These are phyloP conservation scores for Botrytis cinerea DNA, from an alignment of 2,329 filamentous ascomycete genomes.

Conservation along the genomic window DNA sequence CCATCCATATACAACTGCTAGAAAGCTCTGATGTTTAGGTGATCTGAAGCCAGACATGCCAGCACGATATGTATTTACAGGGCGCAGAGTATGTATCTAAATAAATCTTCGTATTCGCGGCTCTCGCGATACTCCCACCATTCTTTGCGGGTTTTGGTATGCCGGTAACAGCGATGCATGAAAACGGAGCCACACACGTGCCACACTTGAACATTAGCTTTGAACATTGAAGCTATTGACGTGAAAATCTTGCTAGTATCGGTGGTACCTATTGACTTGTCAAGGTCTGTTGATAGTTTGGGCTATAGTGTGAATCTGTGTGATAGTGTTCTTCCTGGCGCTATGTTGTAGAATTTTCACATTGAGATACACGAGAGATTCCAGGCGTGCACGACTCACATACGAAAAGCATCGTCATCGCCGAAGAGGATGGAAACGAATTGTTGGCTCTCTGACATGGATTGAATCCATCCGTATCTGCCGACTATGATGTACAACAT, in stretches of 20 bases:
- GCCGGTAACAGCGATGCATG: neutral
- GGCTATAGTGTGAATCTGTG: neutral
- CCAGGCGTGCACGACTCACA: neutral
- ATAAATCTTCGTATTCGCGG: neutral
- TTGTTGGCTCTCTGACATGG: neutral
- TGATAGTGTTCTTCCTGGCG: neutral
- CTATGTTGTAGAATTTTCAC: neutral
- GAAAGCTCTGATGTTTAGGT: neutral
- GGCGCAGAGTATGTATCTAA: neutral
- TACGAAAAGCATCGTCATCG: neutral
- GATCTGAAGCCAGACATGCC: neutral
- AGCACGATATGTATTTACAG: neutral
- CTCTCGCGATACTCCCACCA: constrained; percentile 8
- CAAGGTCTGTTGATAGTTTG: neutral
- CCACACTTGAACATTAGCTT: neutral
- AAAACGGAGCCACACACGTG: neutral
- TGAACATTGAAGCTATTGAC: neutral
- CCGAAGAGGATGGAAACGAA: neutral
- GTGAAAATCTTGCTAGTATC: neutral
- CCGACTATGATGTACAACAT: constrained; percentile 11
- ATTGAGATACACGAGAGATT: neutral
- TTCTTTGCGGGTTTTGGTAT: neutral
- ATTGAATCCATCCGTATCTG: neutral
- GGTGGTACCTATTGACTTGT: neutral
- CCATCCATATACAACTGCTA: neutral